A percentile compares a stretch with the other conserved stretches of the same genome.
phyloP scores from a whole-genome alignment of 2,329 filamentous ascomycete genomes.

The Botrytis porri region DNA sequence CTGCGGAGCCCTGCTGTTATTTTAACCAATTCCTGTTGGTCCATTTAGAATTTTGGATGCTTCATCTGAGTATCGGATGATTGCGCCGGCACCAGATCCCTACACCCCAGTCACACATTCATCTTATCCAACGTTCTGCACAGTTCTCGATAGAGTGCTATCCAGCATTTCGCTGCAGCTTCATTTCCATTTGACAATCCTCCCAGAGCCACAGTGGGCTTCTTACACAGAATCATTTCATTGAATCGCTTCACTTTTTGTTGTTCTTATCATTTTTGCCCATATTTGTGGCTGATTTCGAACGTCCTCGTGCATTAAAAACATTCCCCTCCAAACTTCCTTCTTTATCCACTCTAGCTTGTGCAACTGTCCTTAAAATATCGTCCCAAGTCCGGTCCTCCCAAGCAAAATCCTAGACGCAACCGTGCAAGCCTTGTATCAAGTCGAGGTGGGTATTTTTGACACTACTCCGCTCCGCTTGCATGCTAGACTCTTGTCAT shows the following conservation, averaged over 20 bases:
- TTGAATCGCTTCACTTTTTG: conserved; percentile 31
- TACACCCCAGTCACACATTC: conserved; percentile 34
- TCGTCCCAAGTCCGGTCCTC: conserved; percentile 23
- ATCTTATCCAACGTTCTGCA: conserved; percentile 35
- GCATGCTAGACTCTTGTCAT: conserved; percentile 25
- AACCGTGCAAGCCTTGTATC: conserved; percentile 29
- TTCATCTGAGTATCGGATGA: conserved; percentile 38
- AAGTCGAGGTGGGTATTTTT: conserved; percentile 23
- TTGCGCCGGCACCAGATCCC: conserved; percentile 33
- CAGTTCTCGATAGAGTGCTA: conserved; percentile 33
- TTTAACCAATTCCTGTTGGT: conserved; percentile 27
- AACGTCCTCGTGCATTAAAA: conserved; percentile 26
- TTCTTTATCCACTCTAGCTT: conserved; percentile 22
- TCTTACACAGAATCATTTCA: conserved; percentile 28
- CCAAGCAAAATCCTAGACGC: conserved; percentile 23
- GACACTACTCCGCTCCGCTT: conserved; percentile 28
- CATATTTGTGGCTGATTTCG: conserved; percentile 27
- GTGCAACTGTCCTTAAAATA: conserved; percentile 14
- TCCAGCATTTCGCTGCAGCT: conserved; percentile 29
- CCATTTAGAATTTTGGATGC: conserved; percentile 26
- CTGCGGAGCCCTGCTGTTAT: conserved; percentile 26
- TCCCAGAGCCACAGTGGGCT: conserved; percentile 26
- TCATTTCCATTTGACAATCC: conserved; percentile 35
- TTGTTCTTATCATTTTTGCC: conserved; percentile 27
- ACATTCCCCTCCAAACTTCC: conserved; percentile 18